Conservation (phyloP, 192 early-diverging fungal species). For the Glomus cerebriforme region DNA sequence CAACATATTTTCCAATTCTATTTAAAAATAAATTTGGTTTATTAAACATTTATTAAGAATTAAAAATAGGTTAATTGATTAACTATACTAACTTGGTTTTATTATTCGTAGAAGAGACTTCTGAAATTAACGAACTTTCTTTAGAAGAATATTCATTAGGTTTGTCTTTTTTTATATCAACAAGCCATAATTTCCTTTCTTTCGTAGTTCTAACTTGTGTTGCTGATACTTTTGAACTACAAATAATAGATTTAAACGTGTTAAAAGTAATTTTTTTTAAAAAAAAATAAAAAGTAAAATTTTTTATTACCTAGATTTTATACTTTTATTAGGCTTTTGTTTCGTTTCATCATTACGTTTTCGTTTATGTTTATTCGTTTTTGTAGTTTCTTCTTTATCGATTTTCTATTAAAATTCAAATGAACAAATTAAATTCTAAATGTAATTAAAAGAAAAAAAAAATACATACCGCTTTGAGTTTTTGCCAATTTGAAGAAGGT, state of each 20-base stretch:
- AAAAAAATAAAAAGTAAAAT: neutral
- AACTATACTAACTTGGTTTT: neutral
- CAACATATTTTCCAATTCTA: slow-evolving; percentile 82
- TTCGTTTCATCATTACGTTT: neutral
- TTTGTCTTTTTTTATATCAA: neutral
- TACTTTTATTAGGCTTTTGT: neutral
- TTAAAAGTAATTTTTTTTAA: neutral
- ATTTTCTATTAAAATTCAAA: neutral
- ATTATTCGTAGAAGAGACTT: neutral
- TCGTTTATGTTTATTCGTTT: slow-evolving; percentile 5
- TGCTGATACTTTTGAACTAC: neutral
- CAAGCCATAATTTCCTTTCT: neutral
- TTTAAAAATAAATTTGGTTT: neutral
- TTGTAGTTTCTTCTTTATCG: neutral
- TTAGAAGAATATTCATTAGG: neutral
- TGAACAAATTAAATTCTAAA: neutral
- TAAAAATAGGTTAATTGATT: too few species aligned
- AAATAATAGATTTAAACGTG: neutral
- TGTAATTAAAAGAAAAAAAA: neutral
- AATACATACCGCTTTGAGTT: neutral
- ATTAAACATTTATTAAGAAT: too few species aligned
- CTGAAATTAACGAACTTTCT: neutral
- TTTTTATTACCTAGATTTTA: neutral
- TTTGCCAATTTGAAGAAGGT: slow-evolving; percentile 15
- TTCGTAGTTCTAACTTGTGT: neutral